Base-by-base conservation (phyloP, 164 flowering plant genomes). In the Brasenia schreberi region DNA sequence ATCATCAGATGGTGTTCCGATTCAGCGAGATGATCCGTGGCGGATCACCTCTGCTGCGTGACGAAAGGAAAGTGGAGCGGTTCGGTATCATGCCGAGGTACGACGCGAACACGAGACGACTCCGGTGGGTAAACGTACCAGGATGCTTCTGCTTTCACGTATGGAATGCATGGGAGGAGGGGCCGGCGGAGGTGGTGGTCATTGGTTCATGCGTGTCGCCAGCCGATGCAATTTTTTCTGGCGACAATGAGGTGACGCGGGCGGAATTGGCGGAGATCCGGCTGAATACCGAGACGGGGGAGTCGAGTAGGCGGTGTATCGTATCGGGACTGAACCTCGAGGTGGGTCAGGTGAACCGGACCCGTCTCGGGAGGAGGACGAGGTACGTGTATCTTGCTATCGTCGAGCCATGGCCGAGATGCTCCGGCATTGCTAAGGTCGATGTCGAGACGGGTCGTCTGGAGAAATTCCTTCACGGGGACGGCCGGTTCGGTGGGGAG, bases 101-200 rank as follows among this genome's bases (percentile, higher is more conserved):
- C 65, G 82, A 66, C 18, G 19, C 33, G 0, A 71, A 79, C 60
- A 83, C 70, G 23, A 73, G 76, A 5, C 53, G 69, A 11, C 80
- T 85, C 4, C 52, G 42, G 23, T 85, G 89, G 89, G 63, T 85
- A 16, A 78, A 82, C 11, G 82, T 78, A 3, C 85, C 87, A 0
- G 65, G 75, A 56, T 79, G 84, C 68, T 85, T 82, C 67, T 81
- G 87, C 65, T 81, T 85, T 70, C 89, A 85, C 64, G 60, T 85
- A 0, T 79, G 79, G 81, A 85, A 85, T 64, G 84, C 89, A 19
- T 85, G 87, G 87, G 89, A 85, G 66, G 86, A 81, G 14, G 84
- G 77, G 0, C 79, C 77, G 5, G 68, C 69, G 3, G 17, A 33
- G 9, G 59, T 85, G 4, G 81, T 76, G 0, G 77, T 85, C 0